Conservation (phyloP, 768 basidiomycete species). For the Leccinum aurantiacum region DNA sequence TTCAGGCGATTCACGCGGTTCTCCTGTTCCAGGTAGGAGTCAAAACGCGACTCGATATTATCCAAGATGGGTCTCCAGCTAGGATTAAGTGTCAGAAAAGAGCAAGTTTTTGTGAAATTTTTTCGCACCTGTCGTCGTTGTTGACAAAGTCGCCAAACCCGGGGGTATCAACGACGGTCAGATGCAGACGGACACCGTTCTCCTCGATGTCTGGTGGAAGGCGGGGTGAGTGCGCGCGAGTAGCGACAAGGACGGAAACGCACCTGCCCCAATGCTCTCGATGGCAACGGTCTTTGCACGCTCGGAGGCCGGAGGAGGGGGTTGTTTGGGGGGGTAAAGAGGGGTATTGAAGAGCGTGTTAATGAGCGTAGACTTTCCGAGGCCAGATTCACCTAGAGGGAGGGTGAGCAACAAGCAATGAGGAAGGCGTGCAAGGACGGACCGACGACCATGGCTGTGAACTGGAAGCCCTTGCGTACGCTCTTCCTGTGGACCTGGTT, state of each 20-base stretch:
- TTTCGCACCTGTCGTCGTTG: constrained; percentile 88
- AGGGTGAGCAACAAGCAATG: constrained; percentile 5
- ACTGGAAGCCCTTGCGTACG: constrained; percentile 97
- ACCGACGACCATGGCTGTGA: constrained; percentile 99
- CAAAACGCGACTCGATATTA: constrained; percentile 97
- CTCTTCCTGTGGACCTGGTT: constrained; percentile 99
- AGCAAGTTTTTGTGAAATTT: constrained; percentile 6
- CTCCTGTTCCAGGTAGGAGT: constrained; percentile 97
- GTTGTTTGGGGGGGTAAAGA: constrained; percentile 88
- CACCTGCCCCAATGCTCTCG: constrained; percentile 97
- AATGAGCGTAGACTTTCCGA: constrained; percentile 98
- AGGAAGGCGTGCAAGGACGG: constrained; percentile 36
- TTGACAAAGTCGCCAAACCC: constrained; percentile 99
- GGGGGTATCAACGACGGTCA: constrained; percentile 99
- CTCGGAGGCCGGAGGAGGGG: constrained; percentile 82
- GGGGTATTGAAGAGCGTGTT: constrained; percentile 98
- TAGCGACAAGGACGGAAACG: constrained; percentile 14
- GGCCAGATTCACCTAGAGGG: constrained; percentile 87
- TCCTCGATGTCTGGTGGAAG: constrained; percentile 89
- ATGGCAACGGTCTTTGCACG: constrained; percentile 92
- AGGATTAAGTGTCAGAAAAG: constrained; percentile 20
- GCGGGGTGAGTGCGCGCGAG: constrained; percentile 16
- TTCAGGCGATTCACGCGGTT: constrained; percentile 96
- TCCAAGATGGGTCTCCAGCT: constrained; percentile 99
- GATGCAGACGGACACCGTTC: constrained; percentile 91